Percentiles rank a stretch among this genome's conserved stretches.
Evolutionary conservation across 208 protist genomes (phyloP).

Genomic region (Leishmania tropica): DNA sequence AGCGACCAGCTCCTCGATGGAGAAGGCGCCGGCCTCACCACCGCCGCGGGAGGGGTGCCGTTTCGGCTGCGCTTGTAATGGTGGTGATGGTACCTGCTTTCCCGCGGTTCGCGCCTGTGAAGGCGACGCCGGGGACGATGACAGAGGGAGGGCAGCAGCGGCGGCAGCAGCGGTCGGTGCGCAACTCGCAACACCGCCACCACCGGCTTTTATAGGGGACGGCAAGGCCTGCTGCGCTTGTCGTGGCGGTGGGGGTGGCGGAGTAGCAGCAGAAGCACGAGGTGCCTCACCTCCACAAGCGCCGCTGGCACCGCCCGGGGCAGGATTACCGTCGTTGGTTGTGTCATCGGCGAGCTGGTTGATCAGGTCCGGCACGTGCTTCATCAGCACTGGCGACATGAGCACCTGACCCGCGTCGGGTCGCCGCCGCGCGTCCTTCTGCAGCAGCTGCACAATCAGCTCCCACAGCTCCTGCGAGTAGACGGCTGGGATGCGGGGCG

Average conservation of each 20-base stretch:
- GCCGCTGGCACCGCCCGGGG: neutral
- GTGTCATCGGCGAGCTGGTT: constrained; percentile 43
- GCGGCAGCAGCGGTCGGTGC: neutral
- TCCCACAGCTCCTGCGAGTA: constrained; percentile 81
- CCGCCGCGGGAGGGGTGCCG: neutral
- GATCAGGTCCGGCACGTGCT: constrained; percentile 69
- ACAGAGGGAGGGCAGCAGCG: neutral
- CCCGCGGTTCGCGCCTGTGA: neutral
- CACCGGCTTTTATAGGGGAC: neutral
- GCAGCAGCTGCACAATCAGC: constrained; percentile 72
- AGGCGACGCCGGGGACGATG: neutral
- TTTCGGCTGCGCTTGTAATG: neutral
- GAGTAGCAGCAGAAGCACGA: neutral
- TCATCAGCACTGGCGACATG: constrained; percentile 60
- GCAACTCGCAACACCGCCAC: neutral
- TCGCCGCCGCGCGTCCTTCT: constrained; percentile 85
- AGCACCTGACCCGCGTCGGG: constrained; percentile 83
- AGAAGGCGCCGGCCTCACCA: constrained; percentile 4
- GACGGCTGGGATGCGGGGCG: constrained; percentile 60
- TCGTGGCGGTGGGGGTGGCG: constrained; percentile 3
- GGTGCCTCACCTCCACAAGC: neutral
- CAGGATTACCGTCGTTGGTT: neutral
- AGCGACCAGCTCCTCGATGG: constrained; percentile 47
- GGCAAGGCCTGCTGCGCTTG: neutral
- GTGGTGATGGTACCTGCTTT: neutral